phyloP scores from a whole-genome alignment of 1,284 basidiomycete species.

The Quambalaria eucalypti region DNA sequence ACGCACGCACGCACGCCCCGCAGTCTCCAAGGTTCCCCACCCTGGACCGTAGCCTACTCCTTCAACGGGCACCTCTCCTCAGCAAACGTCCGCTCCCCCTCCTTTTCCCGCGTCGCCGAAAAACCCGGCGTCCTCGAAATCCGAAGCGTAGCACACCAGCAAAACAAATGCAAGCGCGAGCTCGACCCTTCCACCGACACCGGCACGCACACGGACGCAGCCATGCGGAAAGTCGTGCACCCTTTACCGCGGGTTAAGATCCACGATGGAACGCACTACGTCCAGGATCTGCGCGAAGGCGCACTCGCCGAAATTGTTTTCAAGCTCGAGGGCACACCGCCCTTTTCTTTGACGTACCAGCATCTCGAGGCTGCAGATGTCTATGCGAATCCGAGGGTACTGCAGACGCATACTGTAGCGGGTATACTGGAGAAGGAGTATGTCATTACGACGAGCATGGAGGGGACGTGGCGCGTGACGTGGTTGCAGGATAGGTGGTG shows the following conservation, averaged over 20 bases:
- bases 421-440: constrained; percentile 68
- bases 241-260: constrained; percentile 77
- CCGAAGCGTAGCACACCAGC: constrained; percentile 71
- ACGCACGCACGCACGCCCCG: no score
- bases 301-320: constrained; percentile 82
- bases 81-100: constrained; percentile 66
- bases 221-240: constrained; percentile 65
- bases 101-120: constrained; percentile 74
- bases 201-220: constrained; percentile 7
- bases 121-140: constrained; percentile 72
- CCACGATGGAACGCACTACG: constrained; percentile 67
- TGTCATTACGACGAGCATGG: constrained; percentile 75
- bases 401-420: constrained; percentile 50
- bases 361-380: constrained; percentile 45
- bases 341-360: constrained; percentile 69
- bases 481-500: constrained; percentile 76
- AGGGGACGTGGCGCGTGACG: constrained; percentile 81
- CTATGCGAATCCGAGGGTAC: constrained; percentile 26
- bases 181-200: constrained; percentile 59
- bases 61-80: constrained; percentile 67
- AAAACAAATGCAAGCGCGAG: constrained; percentile 47
- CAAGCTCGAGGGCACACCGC: constrained; percentile 75
- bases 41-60: constrained; percentile 85
- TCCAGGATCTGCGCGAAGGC: constrained; percentile 74
- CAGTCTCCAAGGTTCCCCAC: constrained; percentile 76